Evolutionary conservation across 768 basidiomycete genomes (phyloP).

Genomic region (Leccinum variicolor): DNA sequence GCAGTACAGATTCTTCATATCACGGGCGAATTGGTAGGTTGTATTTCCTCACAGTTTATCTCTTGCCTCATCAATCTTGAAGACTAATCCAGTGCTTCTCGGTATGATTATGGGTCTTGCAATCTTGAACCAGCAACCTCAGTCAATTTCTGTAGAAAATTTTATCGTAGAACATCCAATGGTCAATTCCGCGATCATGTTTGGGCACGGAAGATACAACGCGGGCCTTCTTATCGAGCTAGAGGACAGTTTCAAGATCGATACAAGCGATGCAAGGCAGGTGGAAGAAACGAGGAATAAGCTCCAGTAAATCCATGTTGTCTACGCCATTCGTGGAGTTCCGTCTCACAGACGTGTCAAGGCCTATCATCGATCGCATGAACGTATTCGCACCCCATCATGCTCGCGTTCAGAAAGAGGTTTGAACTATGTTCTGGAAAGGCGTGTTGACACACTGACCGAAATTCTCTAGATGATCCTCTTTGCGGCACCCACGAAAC

Average conservation of each 20-base stretch:
- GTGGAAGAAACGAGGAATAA: conserved; percentile 12
- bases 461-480: conserved; percentile 13
- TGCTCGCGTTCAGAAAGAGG: conserved; percentile 21
- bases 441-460: neutral
- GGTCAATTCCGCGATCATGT: conserved; percentile 18
- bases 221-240: conserved; percentile 17
- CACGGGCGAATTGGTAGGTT: conserved; percentile 18
- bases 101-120: conserved; percentile 6
- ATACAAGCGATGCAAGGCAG: conserved; percentile 5
- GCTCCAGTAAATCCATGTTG: conserved; percentile 7
- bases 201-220: conserved; percentile 20
- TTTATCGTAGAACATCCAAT: conserved; percentile 14
- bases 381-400: conserved; percentile 21
- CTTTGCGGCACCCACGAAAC: conserved; percentile 8
- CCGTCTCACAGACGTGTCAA: conserved; percentile 1
- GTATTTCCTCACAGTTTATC: neutral
- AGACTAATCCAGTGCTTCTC: conserved; percentile 17
- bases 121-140: neutral
- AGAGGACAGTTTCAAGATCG: conserved; percentile 5
- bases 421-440: neutral
- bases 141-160: conserved; percentile 4
- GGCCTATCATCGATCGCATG: conserved; percentile 16
- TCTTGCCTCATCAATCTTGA: neutral
- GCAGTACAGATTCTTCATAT: conserved; percentile 10
- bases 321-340: neutral